These are phyloP conservation scores for Saksenaea vasiformis DNA, from an alignment of 371 early-diverging fungal species.

Conservation along the genomic window DNA sequence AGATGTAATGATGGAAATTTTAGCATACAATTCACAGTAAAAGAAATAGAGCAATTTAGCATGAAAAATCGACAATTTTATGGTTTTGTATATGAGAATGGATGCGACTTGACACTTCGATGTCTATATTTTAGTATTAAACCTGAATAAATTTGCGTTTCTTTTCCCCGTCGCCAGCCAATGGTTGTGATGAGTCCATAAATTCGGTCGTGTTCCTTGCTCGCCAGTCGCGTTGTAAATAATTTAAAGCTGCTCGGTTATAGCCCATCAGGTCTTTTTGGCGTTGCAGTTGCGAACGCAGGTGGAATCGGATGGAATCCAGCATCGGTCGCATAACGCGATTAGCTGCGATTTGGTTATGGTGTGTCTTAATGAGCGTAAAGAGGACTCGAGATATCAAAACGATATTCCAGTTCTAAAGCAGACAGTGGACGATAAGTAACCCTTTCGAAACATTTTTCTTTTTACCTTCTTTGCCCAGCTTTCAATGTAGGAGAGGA, in stretches of 20 bases:
- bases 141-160: constrained; percentile 74
- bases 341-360: constrained; percentile 79
- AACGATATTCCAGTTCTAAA: constrained; percentile 74
- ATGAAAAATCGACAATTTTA: too few species aligned
- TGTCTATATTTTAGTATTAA: background rate
- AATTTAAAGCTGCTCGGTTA: constrained; percentile 74
- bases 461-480: constrained; percentile 76
- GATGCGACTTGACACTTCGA: background rate
- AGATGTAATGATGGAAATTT: too few species aligned
- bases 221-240: constrained; percentile 72
- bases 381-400: constrained; percentile 81
- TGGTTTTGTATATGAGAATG: too few species aligned
- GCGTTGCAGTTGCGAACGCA: constrained; percentile 63
- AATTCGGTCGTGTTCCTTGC: constrained; percentile 74
- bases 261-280: constrained; percentile 81
- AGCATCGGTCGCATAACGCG: constrained; percentile 77
- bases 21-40: too few species aligned
- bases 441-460: background rate
- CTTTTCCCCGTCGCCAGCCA: constrained; percentile 58
- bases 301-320: constrained; percentile 67
- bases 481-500: constrained; percentile 73
- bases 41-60: too few species aligned
- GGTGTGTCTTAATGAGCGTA: constrained; percentile 80
- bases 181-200: constrained; percentile 62
- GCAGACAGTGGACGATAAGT: constrained; percentile 3